Evolutionary conservation across 148 eudicot genomes (phyloP).

Genomic region (Spergularia marina): DNA sequence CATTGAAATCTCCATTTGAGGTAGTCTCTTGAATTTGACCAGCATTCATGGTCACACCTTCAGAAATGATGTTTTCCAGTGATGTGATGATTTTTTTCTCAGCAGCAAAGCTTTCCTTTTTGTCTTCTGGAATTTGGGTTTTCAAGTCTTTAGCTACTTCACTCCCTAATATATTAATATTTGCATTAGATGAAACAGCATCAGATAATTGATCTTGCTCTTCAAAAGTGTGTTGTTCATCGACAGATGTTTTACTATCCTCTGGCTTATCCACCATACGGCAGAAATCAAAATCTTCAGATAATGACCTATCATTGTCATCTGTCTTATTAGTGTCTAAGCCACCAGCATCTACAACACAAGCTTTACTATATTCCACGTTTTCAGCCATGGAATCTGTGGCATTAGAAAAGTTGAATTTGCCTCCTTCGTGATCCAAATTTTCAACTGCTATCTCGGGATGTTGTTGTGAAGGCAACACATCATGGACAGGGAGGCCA

Average conservation of each 20-base stretch:
- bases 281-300: constrained; percentile 14
- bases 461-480: constrained; percentile 21
- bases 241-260: constrained; percentile 7
- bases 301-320: neutral
- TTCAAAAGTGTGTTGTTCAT: constrained; percentile 16
- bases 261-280: constrained; percentile 22
- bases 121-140: constrained; percentile 14
- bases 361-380: constrained; percentile 13
- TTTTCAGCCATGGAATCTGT: constrained; percentile 19
- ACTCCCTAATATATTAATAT: constrained; percentile 5
- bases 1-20: constrained; percentile 21
- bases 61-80: constrained; percentile 10
- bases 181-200: constrained; percentile 17
- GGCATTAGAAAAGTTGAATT: constrained; percentile 12
- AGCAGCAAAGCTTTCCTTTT: constrained; percentile 6
- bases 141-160: constrained; percentile 22
- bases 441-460: constrained; percentile 26
- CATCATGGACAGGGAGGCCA: constrained; percentile 26
- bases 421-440: constrained; percentile 20
- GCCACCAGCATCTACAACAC: constrained; percentile 11
- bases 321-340: constrained; percentile 9
- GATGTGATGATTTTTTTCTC: constrained; percentile 17
- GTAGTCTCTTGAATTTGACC: constrained; percentile 18
- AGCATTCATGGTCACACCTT: constrained; percentile 19
- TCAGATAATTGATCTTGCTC: constrained; percentile 18